These are phyloP conservation scores for Candida pseudoviswanathii DNA, from an alignment of 1,139 yeast species.

Conservation along the genomic window DNA sequence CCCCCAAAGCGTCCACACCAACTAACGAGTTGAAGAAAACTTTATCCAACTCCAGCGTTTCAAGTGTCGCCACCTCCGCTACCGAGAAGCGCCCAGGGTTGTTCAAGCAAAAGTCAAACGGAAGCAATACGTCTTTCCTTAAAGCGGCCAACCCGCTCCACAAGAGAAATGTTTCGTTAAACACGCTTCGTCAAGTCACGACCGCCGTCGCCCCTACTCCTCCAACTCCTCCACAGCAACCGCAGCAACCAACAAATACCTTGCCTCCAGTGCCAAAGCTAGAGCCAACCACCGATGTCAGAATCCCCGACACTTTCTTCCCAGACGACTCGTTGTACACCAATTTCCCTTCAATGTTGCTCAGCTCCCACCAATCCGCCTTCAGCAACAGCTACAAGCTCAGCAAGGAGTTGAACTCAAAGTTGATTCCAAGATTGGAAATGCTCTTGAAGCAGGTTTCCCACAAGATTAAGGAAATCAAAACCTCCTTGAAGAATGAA, in stretches of 20 bases:
- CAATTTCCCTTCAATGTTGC: conserved; percentile 36
- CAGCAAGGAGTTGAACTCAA: conserved; percentile 34
- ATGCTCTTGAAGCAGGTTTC: conserved; percentile 38
- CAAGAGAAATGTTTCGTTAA: conserved; percentile 21
- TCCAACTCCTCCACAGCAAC: conserved; percentile 9
- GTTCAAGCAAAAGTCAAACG: conserved; percentile 38
- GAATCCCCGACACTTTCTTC: conserved; percentile 50
- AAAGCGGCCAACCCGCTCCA: conserved; percentile 18
- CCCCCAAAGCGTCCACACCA: conserved; percentile 23
- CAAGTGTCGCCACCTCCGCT: not conserved
- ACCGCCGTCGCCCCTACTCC: conserved; percentile 3
- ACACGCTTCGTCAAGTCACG: conserved; percentile 10
- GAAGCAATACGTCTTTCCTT: conserved; percentile 15
- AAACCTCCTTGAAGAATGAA: conserved; percentile 43
- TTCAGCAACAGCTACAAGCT: conserved; percentile 32
- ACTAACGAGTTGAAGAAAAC: conserved; percentile 27
- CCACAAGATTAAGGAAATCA: conserved; percentile 47
- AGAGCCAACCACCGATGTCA: conserved; percentile 26
- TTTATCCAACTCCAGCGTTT: conserved; percentile 19
- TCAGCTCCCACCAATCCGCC: conserved; percentile 38
- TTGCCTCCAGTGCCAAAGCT: conserved; percentile 4
- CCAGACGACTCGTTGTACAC: conserved; percentile 40
- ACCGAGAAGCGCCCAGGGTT: conserved; percentile 32
- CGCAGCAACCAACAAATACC: not conserved
- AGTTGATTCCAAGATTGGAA: conserved; percentile 44